Evolutionary conservation across 2,329 filamentous ascomycete genomes (phyloP), one percentile per base, ranked within the genome.

Genomic region (Lecanicillium sp.): DNA sequence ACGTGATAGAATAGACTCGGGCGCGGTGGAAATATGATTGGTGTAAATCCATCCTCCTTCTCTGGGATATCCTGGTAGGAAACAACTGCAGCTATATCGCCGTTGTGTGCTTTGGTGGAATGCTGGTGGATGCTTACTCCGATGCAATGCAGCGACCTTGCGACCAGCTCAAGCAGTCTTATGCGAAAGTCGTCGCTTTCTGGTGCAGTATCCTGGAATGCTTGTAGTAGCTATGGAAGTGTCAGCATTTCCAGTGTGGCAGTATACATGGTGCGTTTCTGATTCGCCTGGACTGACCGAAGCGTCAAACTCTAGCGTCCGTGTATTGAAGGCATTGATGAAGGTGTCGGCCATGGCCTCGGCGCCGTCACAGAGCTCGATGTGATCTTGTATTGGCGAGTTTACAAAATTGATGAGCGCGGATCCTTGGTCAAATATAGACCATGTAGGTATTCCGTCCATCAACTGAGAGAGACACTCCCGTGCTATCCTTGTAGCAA

Each of bases 41-140:
- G n/a, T n/a, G 30, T 10, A 28, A 19, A 9, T 28, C 32, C 8
- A 18, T 15, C 2, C 11, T 30, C 15, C n/a, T n/a, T 17, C 9
- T 25, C 20, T 29, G 33, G 14, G 14, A 39, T 39, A 11, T 39
- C 22, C 1, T 30, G n/a, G n/a, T n/a, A n/a, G n/a, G n/a, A n/a
- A n/a, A n/a, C 37, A 14, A 19, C 22, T 39, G 37, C 5, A 9
- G 17, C 12, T 39, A 28, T 4, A 5, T 3, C 9, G 29, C 37
- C 19, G 15, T 33, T 8, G 4, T 5, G 2, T 32, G 11, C 15
- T n/a, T n/a, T n/a, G n/a, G n/a, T n/a, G n/a, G n/a, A n/a, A n/a
- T n/a, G n/a, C n/a, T n/a, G n/a, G n/a, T n/a, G n/a, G n/a, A 38
- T 38, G 14, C 36, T 34, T 5, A 30, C 31, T 20, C 31, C 38